Conservation (phyloP, 768 basidiomycete species). For the Mycena capillaripes region DNA sequence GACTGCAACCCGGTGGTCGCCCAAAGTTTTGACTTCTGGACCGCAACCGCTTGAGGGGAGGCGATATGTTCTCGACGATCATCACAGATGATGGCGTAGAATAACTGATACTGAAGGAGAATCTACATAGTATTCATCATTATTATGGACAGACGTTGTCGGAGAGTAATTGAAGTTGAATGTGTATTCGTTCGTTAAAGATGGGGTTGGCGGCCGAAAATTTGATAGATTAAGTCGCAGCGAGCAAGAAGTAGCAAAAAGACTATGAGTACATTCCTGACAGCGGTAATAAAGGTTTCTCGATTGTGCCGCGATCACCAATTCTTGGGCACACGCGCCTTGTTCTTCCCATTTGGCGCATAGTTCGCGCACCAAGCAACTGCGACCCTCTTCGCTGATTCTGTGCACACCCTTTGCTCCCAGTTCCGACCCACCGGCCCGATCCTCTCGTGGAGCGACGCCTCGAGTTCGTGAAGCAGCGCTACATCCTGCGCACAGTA, state of each 20-base stretch:
- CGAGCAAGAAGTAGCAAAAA: background rate
- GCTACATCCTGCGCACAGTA: constrained; percentile 50
- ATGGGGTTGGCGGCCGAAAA: background rate
- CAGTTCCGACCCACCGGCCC: constrained; percentile 9
- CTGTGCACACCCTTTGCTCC: constrained; percentile 15
- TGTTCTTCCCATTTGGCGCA: constrained; percentile 9
- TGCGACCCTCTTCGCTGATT: constrained; percentile 24
- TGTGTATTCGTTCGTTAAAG: background rate
- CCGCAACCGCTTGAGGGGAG: constrained; percentile 1
- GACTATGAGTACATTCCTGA: background rate
- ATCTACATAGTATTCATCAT: no score
- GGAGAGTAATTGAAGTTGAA: background rate
- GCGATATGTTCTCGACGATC: background rate
- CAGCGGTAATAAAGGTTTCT: background rate
- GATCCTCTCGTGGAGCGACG: background rate
- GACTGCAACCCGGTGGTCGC: constrained; percentile 25
- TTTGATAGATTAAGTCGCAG: background rate
- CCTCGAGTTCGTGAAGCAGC: constrained; percentile 43
- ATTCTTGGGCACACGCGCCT: constrained; percentile 24
- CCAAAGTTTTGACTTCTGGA: constrained; percentile 32
- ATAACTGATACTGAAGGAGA: background rate
- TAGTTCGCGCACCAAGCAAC: constrained; percentile 17
- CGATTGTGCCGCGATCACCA: constrained; percentile 23
- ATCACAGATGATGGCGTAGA: background rate
- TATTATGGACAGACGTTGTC: background rate